Evolutionary conservation across 2,329 filamentous ascomycete genomes (phyloP), one percentile per base, ranked within the genome.

Genomic region (Lecanicillium sp.): DNA sequence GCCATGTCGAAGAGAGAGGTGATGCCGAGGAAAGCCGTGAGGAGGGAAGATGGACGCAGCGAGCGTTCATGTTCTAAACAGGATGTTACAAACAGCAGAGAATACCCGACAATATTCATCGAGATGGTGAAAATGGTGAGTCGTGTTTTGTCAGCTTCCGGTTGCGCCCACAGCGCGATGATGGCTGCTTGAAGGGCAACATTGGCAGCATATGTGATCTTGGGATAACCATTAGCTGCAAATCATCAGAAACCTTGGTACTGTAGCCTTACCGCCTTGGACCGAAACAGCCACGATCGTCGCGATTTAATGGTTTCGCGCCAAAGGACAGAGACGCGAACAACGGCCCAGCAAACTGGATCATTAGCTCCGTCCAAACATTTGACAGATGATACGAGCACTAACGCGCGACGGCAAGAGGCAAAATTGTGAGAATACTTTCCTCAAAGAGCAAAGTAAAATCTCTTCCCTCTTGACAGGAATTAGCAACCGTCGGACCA

Each of bases 1-100:
- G 55, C 52, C n/a, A 53, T 39, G 35, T 64, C 60, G 15, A 60
- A 48, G 4, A 60, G 33, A 6, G 54, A 41, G 2, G 58, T 57
- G 5, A 51, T 33, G 29, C 59, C 49, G 12, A 62, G 38, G 36
- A 54, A 64, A 6, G 47, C 33, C 29, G 40, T 48, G 13, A 64
- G 42, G 3, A 61, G 36, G 2, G 56, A 46, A 2, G 60, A 62
- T 3, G 60, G 60, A 10, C 55, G 47, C 10, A 59, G 45, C 6
- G 56, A 51, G 4, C 51, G 48, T 6, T 40, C 43, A 39, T 64
- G 60, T 36, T 63, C 58, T 7, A 47, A 37, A 35, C 52, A 60
- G 0, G 58, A 62, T 9, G 57, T 29, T 7, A 42, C 36, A 3
- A 46, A 27, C 12, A 52, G 41, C 15, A 48, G 30, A 3, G 36